These are phyloP conservation scores for Arthrobotrys conoides DNA, from an alignment of 2,329 filamentous ascomycete genomes.

Conservation along the genomic window DNA sequence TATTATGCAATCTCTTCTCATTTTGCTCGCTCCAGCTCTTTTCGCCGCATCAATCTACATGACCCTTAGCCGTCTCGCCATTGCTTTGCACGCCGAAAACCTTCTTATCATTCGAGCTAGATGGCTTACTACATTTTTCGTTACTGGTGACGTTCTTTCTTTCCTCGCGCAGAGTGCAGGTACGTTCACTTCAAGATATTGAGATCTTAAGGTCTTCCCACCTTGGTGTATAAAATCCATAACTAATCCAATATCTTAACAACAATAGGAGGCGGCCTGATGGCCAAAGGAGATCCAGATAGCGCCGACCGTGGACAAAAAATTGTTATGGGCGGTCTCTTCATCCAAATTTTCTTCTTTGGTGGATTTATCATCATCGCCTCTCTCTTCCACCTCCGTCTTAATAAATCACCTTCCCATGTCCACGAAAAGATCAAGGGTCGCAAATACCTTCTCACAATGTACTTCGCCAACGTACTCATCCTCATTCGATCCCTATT, in stretches of 20 bases:
- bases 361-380: conserved; percentile 72
- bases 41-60: conserved; percentile 72
- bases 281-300: conserved; percentile 64
- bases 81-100: conserved; percentile 66
- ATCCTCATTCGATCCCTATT: conserved; percentile 71
- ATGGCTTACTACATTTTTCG: conserved; percentile 73
- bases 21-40: conserved; percentile 70
- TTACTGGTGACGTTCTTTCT: conserved; percentile 71
- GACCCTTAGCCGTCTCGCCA: conserved; percentile 67
- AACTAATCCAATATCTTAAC: background rate
- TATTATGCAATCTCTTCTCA: conserved; percentile 68
- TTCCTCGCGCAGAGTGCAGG: conserved; percentile 70
- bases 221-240: too few relatives aligned
- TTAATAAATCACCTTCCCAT: conserved; percentile 23
- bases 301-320: conserved; percentile 68
- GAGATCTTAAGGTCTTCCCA: background rate
- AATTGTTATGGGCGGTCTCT: conserved; percentile 73
- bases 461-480: conserved; percentile 69
- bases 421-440: conserved; percentile 29
- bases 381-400: conserved; percentile 69
- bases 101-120: conserved; percentile 68
- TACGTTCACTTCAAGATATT: conserved; percentile 5
- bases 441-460: conserved; percentile 61
- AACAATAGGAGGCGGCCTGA: conserved; percentile 66
- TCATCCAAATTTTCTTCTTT: conserved; percentile 74